Base-by-base conservation (phyloP, 1,139 yeast species). In the Zygotorulaspora mrakii region DNA sequence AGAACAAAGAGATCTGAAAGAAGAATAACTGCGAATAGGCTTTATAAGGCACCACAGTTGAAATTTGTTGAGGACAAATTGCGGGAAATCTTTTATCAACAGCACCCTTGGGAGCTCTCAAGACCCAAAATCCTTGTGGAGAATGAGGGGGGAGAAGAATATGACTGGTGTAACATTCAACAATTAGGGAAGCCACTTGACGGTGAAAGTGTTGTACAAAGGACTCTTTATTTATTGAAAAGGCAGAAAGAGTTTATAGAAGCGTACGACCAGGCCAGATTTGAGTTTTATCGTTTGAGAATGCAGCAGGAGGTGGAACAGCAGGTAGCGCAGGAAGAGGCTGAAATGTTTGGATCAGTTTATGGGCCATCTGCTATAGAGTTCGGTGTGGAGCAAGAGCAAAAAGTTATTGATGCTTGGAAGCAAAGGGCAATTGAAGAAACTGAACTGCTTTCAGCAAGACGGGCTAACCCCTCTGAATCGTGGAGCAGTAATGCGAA, bases 61-160 rank as follows among this genome's bases (percentile, higher is more conserved):
- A 66, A 65, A 44, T 88, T 78, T 57, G 68, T 83, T 38, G 97
- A 91, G 64, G 98, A 91, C 64, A 77, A 79, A 54, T 67, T 91
- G 53, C 77, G 98, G 67, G 71, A 75, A 38, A 70, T 84, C 21
- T 91, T 91, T 58, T 91, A 82, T 64, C 79, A 78, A 46, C 96
- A 89, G 61, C 99, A 91, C 64, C 98, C 99, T 9, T 91, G 98
- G 98, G 99, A 91, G 65, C 70, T 89, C 44, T 85, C 98, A 2
- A 77, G 95, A 52, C 96, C 98, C n/a, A 86, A 86, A 60, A 73
- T 79, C 22, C 67, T 91, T 51, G 74, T 88, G 35, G 99, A 94
- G 65, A 83, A 79, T 55, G 68, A 71, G 14, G 86, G 85, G 5
- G 71, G 69, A 23, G 61, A 65, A 17, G 54, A 63, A 9, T 70